Conservation (phyloP, 331 rosid species). For the Saraca asoca region DNA sequence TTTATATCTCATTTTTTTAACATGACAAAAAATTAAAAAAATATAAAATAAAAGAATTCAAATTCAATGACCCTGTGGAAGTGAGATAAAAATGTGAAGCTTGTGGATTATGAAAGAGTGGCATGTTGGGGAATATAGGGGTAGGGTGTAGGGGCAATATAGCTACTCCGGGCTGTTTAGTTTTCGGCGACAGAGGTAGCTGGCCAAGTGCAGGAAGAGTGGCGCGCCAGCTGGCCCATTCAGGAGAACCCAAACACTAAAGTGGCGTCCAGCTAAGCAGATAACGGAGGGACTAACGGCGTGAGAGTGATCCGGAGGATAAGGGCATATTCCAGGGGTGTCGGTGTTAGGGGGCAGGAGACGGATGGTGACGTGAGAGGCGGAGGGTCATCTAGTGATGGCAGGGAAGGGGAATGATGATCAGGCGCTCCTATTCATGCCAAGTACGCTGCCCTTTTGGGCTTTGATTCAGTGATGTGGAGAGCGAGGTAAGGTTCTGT, state of each 20-base stretch:
- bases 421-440: constrained; percentile 23
- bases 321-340: constrained; percentile 10
- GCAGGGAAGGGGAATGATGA: constrained; percentile 25
- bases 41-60: no score
- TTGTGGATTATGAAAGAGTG: background rate
- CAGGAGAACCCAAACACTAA: constrained; percentile 28
- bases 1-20: no score
- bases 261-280: constrained; percentile 52
- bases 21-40: no score
- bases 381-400: background rate
- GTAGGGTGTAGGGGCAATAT: background rate
- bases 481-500: background rate
- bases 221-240: constrained; percentile 59
- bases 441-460: constrained; percentile 16
- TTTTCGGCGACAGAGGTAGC: constrained; percentile 38
- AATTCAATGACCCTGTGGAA: background rate
- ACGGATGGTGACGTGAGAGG: constrained; percentile 16
- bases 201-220: constrained; percentile 52
- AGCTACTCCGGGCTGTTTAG: background rate
- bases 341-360: background rate
- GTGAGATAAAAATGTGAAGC: background rate
- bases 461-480: background rate
- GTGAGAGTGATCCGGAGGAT: constrained; percentile 1
- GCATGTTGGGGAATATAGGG: background rate
- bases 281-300: constrained; percentile 20